These are phyloP conservation scores for Mesembryanthemum crystallinum DNA, from an alignment of 148 eudicot genomes.

Conservation along the genomic window DNA sequence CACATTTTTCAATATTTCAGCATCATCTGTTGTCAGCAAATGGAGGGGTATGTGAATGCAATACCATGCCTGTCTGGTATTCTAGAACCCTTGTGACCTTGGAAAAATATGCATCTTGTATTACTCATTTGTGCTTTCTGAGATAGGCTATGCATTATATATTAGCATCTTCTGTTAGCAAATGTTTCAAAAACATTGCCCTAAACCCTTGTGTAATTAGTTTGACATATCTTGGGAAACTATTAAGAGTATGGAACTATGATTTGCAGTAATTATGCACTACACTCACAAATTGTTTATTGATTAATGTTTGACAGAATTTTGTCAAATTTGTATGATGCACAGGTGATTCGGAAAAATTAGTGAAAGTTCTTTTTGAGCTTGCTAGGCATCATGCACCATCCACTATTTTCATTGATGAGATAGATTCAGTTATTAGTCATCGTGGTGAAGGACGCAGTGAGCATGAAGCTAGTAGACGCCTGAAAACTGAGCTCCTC, in stretches of 20 bases:
- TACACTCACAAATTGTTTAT: background rate
- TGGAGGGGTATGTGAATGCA: slow-evolving; percentile 79
- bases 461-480: slow-evolving; percentile 99
- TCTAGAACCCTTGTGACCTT: background rate
- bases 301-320: background rate
- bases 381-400: slow-evolving; percentile 99
- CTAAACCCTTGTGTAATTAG: no score
- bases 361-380: slow-evolving; percentile 91
- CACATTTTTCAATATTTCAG: slow-evolving; percentile 96
- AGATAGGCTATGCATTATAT: no score
- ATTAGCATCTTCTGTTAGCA: no score
- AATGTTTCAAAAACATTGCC: no score
- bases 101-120: background rate
- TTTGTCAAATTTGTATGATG: background rate
- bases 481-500: slow-evolving; percentile 90
- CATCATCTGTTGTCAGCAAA: slow-evolving; percentile 98
- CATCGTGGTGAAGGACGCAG: slow-evolving; percentile 98
- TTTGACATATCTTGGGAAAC: background rate
- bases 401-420: slow-evolving; percentile 94
- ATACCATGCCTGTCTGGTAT: background rate
- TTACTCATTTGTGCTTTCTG: background rate
- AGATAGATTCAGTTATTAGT: slow-evolving; percentile 95
- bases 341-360: slow-evolving; percentile 94
- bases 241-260: background rate
- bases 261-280: slow-evolving; percentile 2